These are phyloP conservation scores for Geranomyces variabilis DNA, from an alignment of 192 early-diverging fungal species.

Conservation along the genomic window DNA sequence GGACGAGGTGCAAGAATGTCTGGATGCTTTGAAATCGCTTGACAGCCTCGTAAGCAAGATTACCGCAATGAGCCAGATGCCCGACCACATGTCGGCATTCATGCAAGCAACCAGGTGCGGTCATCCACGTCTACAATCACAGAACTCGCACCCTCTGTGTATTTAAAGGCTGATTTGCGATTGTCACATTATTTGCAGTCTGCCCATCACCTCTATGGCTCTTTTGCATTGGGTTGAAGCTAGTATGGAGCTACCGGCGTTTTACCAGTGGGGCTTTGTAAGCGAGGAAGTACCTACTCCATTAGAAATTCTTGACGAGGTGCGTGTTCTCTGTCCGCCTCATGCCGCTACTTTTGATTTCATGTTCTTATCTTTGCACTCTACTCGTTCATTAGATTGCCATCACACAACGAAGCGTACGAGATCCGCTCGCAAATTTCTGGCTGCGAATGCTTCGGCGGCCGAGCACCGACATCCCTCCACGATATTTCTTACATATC, in stretches of 20 bases:
- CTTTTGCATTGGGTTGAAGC: neutral
- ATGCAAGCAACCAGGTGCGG: neutral
- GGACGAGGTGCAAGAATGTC: neutral
- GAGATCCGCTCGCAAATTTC: neutral
- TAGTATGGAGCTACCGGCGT: neutral
- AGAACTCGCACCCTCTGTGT: neutral
- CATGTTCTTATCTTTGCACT: neutral
- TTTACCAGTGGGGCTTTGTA: constrained; percentile 2
- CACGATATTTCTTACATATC: neutral
- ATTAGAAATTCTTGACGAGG: constrained; percentile 1
- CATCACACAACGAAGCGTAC: neutral
- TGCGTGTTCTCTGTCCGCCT: neutral
- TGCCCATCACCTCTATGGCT: neutral
- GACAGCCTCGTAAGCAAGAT: neutral
- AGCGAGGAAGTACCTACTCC: neutral
- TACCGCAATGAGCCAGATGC: neutral
- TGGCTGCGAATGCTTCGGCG: constrained; percentile 1
- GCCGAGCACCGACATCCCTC: neutral
- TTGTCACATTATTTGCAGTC: neutral
- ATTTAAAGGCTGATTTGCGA: neutral
- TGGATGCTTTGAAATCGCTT: neutral
- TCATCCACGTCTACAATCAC: neutral
- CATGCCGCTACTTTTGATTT: neutral
- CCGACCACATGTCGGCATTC: constrained; percentile 7
- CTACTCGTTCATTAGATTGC: neutral